Evolutionary conservation across 345 rosid genomes (phyloP), one percentile per base, ranked within the genome.

Genomic region (Melaleuca alternifolia): DNA sequence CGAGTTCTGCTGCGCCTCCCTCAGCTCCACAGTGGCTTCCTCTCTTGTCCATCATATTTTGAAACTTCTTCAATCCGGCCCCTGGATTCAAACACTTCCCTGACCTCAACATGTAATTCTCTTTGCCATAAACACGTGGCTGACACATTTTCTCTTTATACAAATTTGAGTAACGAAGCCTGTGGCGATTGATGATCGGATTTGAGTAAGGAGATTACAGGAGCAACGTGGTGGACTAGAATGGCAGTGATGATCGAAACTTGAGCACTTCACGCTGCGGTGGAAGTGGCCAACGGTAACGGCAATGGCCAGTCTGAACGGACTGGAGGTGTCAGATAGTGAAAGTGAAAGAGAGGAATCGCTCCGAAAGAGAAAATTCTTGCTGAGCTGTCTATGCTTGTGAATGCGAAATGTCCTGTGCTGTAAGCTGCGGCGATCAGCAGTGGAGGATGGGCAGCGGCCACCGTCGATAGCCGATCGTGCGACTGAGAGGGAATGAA

Each of bases 1-100:
- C 92, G 90, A 85, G 51, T 91, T 95, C 86, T 94, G 95, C 88
- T 94, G 95, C 33, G 95, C 93, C 90, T 95, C 98, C 90, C 97
- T 95, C 92, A 94, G 76, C 92, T 97, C 98, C 23, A 95, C 92
- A 75, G 95, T 97, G 3, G 98, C 95, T 91, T 97, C 97, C 3
- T 94, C 98, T 89, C 98, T 91, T 90, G 94, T 95, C 95, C 91
- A 95, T 97, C 99, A 95, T 2, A 95, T 94, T 91, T 95, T 96
- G 85, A 95, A 97, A 81, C 95, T 95, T 85, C 92, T 94, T 85
- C 87, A 90, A 61, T 91, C 97, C 6, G 94, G 85, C 88, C 41
- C 41, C 41, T 41, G 41, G 41, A 41, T 41, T 41, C 41, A 41
- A 41, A 41, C 41, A 56, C 28, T 56, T 23, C 23, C 2, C 24